phyloP scores from a whole-genome alignment of 148 eudicot genomes.

The Chenopodium album region DNA sequence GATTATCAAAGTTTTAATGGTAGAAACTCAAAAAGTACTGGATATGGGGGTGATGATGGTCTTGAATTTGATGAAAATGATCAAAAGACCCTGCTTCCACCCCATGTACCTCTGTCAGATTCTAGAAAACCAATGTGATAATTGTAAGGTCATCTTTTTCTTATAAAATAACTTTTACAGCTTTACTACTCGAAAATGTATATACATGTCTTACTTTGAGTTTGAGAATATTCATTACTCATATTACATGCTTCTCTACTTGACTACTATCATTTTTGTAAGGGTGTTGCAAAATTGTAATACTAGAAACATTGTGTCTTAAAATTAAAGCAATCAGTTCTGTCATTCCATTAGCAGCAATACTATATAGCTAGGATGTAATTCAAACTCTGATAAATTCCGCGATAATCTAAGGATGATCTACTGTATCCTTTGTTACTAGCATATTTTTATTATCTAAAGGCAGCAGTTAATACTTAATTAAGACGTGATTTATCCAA shows the following conservation, averaged over 20 bases:
- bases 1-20: constrained; percentile 19
- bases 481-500: too few species aligned
- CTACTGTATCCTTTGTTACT: too few species aligned
- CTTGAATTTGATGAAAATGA: constrained; percentile 25
- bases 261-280: not conserved
- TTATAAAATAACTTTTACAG: not conserved
- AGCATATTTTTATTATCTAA: too few species aligned
- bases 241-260: not conserved
- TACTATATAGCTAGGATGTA: too few species aligned
- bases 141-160: not conserved
- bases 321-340: too few species aligned
- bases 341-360: too few species aligned
- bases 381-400: too few species aligned
- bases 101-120: constrained; percentile 16
- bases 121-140: constrained; percentile 1
- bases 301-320: not conserved
- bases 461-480: too few species aligned
- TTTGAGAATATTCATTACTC: not conserved
- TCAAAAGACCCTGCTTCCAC: constrained; percentile 10
- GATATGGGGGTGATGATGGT: constrained; percentile 7
- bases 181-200: not conserved
- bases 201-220: not conserved
- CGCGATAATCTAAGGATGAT: too few species aligned
- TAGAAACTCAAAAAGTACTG: constrained; percentile 22
- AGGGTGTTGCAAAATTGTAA: not conserved